Evolutionary conservation across 495 filamentous ascomycete species (phyloP), one percentile per base, ranked within the genome.

Genomic region (Daldinia bambusicola): DNA sequence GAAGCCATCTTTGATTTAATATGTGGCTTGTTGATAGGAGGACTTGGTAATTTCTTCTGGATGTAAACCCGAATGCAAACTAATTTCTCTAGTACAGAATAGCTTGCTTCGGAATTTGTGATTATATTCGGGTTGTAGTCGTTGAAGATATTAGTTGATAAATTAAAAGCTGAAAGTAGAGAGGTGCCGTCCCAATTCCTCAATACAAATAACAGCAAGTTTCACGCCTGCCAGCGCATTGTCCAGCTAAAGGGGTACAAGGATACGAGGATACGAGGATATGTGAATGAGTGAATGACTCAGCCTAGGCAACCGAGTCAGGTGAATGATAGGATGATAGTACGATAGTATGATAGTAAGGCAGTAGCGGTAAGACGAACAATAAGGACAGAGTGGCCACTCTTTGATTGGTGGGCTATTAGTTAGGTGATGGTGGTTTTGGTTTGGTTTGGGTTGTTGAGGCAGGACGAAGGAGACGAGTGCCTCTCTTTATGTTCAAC

Each of bases 101-200:
- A 36, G 16, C 50, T 63, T 71, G 63, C 53, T 67, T 63, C 48
- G 31, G 56, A 30, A 30, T 53, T 14, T 68, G 45, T 38, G 6
- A 2, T 36, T 36, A 7, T 45, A 32, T 16, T 55, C 12, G 18
- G 14, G 40, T 51, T 14, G 50, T 36, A 58, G 32, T 34, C 36
- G 66, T 58, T 72, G 65, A 68, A 70, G 51, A 59, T 2, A 56
- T 18, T 34, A 55, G 34, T 31, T 2, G n/a, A 16, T 31, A 5
- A 22, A 70, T 63, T 48, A 34, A 1, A 37, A 74, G 67, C 65
- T 71, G 59, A 61, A 67, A 63, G 76, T 78, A 80, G 60, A 67
- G 76, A 83, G 81, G 79, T 75, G 80, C 76, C 79, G 79, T 81
- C 79, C 77, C 74, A 77, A 71, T 72, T 78, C 78, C 77, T 79